Conservation (phyloP, 164 flowering plant genomes). For the Akebia trifoliata region DNA sequence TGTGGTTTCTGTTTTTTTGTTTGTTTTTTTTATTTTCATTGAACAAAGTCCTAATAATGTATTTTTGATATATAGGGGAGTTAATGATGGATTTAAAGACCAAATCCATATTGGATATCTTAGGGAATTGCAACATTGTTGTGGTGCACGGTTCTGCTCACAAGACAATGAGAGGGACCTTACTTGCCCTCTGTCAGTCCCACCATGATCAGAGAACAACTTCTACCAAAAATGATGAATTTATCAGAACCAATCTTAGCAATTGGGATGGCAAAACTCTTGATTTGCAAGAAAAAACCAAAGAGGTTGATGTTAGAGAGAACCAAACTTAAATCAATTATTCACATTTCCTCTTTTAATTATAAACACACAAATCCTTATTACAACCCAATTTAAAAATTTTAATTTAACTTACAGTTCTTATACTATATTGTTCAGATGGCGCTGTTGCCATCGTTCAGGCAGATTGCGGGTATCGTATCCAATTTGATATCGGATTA, state of each 20-base stretch:
- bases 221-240: conserved; percentile 69
- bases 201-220: conserved; percentile 58
- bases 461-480: conserved; percentile 70
- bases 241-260: conserved; percentile 72
- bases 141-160: conserved; percentile 84
- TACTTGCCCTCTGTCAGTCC: conserved; percentile 69
- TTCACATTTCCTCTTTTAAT: too few relatives aligned
- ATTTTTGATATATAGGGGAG: conserved; percentile 33
- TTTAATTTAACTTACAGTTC: too few relatives aligned
- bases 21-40: neutral
- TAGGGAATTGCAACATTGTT: conserved; percentile 84
- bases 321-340: too few relatives aligned
- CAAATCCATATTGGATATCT: conserved; percentile 81
- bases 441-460: conserved; percentile 77
- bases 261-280: conserved; percentile 61
- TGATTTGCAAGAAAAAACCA: conserved; percentile 80
- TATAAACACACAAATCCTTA: too few relatives aligned
- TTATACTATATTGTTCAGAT: conserved; percentile 64
- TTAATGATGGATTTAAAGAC: conserved; percentile 92
- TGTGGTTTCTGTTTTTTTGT: neutral
- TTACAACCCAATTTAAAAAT: too few relatives aligned
- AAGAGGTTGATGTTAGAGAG: conserved; percentile 45
- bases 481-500: conserved; percentile 36
- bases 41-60: neutral
- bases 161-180: conserved; percentile 78